These are phyloP conservation scores for Pelargonium cotyledonis DNA, from an alignment of 441 rosid genomes.

Conservation along the genomic window DNA sequence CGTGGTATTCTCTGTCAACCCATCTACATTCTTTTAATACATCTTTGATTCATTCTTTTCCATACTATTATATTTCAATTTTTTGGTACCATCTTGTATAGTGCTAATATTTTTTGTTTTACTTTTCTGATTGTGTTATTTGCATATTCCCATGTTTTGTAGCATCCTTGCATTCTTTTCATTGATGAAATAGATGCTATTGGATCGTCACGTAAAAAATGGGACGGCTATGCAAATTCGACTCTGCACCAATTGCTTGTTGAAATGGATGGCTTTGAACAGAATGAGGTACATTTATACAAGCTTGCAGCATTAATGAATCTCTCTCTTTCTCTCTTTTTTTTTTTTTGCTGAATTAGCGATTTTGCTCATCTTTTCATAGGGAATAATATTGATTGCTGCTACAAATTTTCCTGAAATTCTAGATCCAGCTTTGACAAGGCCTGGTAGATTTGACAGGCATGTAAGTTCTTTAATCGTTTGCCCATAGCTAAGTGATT, in stretches of 20 bases:
- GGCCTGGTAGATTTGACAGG: conserved; percentile 99
- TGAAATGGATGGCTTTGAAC: conserved; percentile 98
- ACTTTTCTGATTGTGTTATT: conserved; percentile 9
- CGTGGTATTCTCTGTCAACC: neutral
- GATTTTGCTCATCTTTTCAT: conserved; percentile 18
- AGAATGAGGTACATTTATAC: conserved; percentile 65
- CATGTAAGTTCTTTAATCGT: conserved; percentile 62
- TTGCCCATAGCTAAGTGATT: neutral
- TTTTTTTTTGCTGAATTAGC: conserved; percentile 4
- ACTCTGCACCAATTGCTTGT: conserved; percentile 97
- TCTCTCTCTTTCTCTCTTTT: neutral
- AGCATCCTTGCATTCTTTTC: conserved; percentile 97
- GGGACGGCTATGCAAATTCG: conserved; percentile 99
- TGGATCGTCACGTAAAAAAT: conserved; percentile 94
- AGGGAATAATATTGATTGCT: conserved; percentile 98
- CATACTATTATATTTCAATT: neutral
- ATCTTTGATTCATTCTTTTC: neutral
- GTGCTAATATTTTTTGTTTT: conserved; percentile 14
- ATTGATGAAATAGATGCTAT: conserved; percentile 98
- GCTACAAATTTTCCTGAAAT: conserved; percentile 98
- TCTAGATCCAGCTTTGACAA: conserved; percentile 98
- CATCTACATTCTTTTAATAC: neutral
- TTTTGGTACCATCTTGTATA: neutral
- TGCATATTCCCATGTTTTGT: conserved; percentile 18
- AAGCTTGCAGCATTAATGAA: conserved; percentile 10